A percentile compares a stretch with the other conserved stretches of the same genome.
phyloP scores from a whole-genome alignment of 129 eudicot species.

The Chrysanthemum seticuspe region DNA sequence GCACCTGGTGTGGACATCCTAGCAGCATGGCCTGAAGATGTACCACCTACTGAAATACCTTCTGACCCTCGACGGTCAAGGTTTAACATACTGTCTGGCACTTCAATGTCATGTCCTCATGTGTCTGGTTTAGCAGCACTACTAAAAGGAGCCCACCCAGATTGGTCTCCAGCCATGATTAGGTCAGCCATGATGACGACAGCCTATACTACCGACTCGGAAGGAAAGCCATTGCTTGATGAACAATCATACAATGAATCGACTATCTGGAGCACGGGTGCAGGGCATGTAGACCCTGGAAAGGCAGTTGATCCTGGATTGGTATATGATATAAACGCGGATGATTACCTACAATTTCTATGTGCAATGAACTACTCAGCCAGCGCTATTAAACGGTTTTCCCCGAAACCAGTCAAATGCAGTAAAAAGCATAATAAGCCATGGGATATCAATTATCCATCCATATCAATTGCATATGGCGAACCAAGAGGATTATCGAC shows the following conservation, averaged over 20 bases:
- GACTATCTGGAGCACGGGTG: constrained; percentile 60
- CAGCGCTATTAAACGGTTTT: constrained; percentile 35
- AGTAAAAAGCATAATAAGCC: constrained; percentile 37
- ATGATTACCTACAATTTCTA: constrained; percentile 60
- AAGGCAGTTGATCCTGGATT: constrained; percentile 78
- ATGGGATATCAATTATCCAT: constrained; percentile 80
- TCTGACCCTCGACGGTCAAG: constrained; percentile 50
- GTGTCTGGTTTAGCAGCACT: constrained; percentile 78
- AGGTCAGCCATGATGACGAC: constrained; percentile 44
- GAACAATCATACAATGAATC: constrained; percentile 47
- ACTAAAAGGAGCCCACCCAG: constrained; percentile 86
- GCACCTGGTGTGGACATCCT: constrained; percentile 90
- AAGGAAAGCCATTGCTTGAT: constrained; percentile 51
- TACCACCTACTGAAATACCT: constrained; percentile 47
- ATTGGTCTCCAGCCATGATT: constrained; percentile 93
- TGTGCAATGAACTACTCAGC: constrained; percentile 59
- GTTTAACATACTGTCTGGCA: constrained; percentile 73
- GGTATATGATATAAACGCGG: constrained; percentile 50
- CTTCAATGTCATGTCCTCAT: constrained; percentile 95
- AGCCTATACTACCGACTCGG: constrained; percentile 32
- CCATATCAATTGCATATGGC: constrained; percentile 46
- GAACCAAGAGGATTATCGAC: constrained; percentile 22
- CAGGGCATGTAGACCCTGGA: constrained; percentile 76
- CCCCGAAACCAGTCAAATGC: constrained; percentile 37
- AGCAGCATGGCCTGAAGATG: constrained; percentile 77